These are phyloP conservation scores for Coriolopsis trogii DNA, from an alignment of 1,284 basidiomycete genomes.

Conservation along the genomic window DNA sequence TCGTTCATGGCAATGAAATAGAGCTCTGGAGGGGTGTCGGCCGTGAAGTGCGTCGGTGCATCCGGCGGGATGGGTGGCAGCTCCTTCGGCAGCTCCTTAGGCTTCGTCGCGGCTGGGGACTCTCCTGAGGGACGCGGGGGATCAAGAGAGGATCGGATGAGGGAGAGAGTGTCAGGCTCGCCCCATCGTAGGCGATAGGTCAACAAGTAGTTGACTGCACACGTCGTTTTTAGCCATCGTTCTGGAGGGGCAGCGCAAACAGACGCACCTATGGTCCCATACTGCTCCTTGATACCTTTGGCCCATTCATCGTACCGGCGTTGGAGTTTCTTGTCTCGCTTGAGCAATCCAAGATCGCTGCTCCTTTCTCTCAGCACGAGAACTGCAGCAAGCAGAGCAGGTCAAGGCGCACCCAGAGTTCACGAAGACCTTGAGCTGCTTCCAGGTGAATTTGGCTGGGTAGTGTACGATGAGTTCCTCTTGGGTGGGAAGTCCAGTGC, in stretches of 20 bases:
- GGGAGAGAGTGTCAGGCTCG: slow-evolving; percentile 59
- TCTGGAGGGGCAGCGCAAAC: not conserved
- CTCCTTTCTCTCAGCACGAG: not conserved
- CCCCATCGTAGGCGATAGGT: slow-evolving; percentile 75
- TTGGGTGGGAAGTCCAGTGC: slow-evolving; percentile 63
- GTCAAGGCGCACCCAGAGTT: slow-evolving; percentile 61
- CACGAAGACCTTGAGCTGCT: slow-evolving; percentile 72
- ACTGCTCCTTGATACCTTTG: slow-evolving; percentile 51
- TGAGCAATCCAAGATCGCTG: slow-evolving; percentile 77
- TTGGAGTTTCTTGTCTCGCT: slow-evolving; percentile 72
- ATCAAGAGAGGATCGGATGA: slow-evolving; percentile 42
- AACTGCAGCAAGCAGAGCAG: not conserved
- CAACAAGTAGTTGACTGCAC: slow-evolving; percentile 65
- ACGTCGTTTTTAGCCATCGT: not conserved
- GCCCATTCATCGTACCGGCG: slow-evolving; percentile 64
- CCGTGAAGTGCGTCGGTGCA: slow-evolving; percentile 62
- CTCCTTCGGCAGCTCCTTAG: slow-evolving; percentile 2
- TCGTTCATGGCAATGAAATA: slow-evolving; percentile 80
- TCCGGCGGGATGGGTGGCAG: slow-evolving; percentile 32
- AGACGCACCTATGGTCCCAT: slow-evolving; percentile 65
- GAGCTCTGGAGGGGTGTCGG: slow-evolving; percentile 56
- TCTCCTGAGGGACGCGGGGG: not conserved
- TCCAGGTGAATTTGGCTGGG: slow-evolving; percentile 75
- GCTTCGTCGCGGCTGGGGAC: not conserved
- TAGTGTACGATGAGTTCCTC: slow-evolving; percentile 70